Evolutionary conservation across 179 eudicot genomes (phyloP).

Genomic region (Nepenthes alata): DNA sequence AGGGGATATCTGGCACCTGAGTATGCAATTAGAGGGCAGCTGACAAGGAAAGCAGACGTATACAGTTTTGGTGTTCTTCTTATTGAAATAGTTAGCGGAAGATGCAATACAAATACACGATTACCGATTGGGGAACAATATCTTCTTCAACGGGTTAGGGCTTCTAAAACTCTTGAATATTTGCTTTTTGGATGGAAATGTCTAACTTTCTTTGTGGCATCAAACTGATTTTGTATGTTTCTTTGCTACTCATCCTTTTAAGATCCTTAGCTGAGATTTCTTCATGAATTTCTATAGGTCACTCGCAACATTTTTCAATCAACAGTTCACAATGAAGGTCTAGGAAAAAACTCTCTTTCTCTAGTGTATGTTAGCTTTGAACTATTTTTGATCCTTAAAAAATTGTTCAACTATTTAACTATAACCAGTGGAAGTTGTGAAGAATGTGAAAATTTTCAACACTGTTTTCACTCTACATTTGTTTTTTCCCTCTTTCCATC

Average conservation of each 20-base stretch:
- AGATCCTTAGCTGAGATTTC: too few species aligned
- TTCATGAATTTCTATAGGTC: too few species aligned
- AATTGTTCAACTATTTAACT: too few species aligned
- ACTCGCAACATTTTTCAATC: too few species aligned
- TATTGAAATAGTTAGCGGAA: conserved; percentile 65
- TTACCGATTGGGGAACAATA: conserved; percentile 53
- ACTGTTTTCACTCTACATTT: too few species aligned
- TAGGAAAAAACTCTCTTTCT: too few species aligned
- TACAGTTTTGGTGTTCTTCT: conserved; percentile 80
- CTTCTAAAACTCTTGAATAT: neutral
- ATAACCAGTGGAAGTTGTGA: too few species aligned
- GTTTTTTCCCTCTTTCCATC: too few species aligned
- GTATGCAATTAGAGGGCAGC: conserved; percentile 67
- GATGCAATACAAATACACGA: conserved; percentile 52
- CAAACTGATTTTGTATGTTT: neutral
- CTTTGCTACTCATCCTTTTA: neutral
- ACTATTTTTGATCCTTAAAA: too few species aligned
- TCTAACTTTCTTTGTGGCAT: neutral
- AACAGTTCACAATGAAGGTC: too few species aligned
- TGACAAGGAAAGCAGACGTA: conserved; percentile 61
- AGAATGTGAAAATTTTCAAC: too few species aligned
- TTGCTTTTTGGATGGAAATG: neutral
- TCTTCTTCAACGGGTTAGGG: conserved; percentile 59
- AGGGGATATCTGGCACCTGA: conserved; percentile 90
- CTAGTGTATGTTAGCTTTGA: too few species aligned